Percentiles rank a stretch among this genome's conserved stretches.
phyloP scores from a whole-genome alignment of 805 yeast species.

The Komagataella populi region DNA sequence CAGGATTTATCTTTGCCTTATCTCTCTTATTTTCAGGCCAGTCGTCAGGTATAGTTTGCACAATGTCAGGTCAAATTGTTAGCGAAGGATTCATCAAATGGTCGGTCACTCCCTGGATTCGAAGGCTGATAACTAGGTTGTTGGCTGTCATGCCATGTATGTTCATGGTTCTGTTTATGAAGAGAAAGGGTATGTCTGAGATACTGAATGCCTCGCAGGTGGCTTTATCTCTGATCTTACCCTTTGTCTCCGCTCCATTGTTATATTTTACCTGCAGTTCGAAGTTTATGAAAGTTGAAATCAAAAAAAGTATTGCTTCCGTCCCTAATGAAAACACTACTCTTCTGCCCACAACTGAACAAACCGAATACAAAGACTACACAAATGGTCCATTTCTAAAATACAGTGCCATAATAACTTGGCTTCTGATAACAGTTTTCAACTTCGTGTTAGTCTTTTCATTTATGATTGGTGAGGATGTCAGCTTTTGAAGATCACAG shows the following conservation, averaged over 20 bases:
- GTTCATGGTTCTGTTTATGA: slow-evolving; percentile 55
- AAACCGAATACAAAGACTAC: slow-evolving; percentile 29
- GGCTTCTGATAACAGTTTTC: slow-evolving; percentile 61
- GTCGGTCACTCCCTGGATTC: slow-evolving; percentile 67
- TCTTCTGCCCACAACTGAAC: slow-evolving; percentile 3
- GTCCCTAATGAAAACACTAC: slow-evolving; percentile 1
- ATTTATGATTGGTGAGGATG: slow-evolving; percentile 19
- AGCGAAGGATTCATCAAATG: slow-evolving; percentile 83
- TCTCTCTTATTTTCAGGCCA: slow-evolving; percentile 81
- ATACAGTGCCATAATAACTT: slow-evolving; percentile 36
- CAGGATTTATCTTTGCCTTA: slow-evolving; percentile 74
- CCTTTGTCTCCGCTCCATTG: slow-evolving; percentile 76
- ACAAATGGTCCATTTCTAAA: slow-evolving; percentile 51
- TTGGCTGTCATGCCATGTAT: slow-evolving; percentile 78
- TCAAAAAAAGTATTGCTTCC: slow-evolving; percentile 8
- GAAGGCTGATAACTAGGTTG: slow-evolving; percentile 65
- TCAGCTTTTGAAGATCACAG: slow-evolving; percentile 12
- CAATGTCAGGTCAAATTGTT: slow-evolving; percentile 88
- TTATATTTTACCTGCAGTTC: slow-evolving; percentile 67
- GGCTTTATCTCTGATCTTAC: slow-evolving; percentile 66
- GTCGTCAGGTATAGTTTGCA: slow-evolving; percentile 86
- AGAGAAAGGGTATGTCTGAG: slow-evolving; percentile 53
- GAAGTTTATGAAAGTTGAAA: slow-evolving; percentile 50
- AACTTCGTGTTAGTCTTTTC: slow-evolving; percentile 40
- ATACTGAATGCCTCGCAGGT: slow-evolving; percentile 85